Evolutionary conservation across 2,329 filamentous ascomycete genomes (phyloP).

Genomic region (Colletotrichum lupini): DNA sequence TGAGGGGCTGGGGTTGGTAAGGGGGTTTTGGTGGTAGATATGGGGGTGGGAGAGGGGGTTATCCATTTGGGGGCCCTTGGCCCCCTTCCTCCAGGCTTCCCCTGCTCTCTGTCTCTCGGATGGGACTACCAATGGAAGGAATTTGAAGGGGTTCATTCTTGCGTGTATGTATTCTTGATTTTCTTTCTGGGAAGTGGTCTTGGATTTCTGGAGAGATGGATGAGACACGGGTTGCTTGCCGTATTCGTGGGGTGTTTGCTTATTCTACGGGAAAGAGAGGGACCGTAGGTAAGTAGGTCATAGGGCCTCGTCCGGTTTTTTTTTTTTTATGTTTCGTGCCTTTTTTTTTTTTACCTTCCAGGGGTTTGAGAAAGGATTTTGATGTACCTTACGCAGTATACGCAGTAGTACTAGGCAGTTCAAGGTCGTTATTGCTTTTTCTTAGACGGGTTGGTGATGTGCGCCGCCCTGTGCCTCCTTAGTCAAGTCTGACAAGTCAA

Average conservation of each 20-base stretch:
- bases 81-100: background rate
- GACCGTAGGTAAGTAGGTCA: background rate
- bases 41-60: too few relatives aligned
- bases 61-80: background rate
- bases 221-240: background rate
- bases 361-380: background rate
- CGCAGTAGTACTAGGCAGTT: too few relatives aligned
- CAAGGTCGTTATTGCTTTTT: background rate
- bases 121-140: background rate
- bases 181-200: background rate
- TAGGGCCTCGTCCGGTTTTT: background rate
- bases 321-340: background rate
- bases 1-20: background rate
- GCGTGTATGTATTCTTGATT: background rate
- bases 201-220: background rate
- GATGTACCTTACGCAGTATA: background rate
- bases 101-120: background rate
- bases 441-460: background rate
- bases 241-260: background rate
- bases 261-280: background rate
- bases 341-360: background rate
- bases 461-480: background rate
- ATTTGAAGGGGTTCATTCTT: background rate
- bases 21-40: background rate
- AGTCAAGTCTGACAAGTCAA: background rate